These are phyloP conservation scores for Fusarium scirpi DNA, from an alignment of 2,329 filamentous ascomycete genomes.

Conservation along the genomic window DNA sequence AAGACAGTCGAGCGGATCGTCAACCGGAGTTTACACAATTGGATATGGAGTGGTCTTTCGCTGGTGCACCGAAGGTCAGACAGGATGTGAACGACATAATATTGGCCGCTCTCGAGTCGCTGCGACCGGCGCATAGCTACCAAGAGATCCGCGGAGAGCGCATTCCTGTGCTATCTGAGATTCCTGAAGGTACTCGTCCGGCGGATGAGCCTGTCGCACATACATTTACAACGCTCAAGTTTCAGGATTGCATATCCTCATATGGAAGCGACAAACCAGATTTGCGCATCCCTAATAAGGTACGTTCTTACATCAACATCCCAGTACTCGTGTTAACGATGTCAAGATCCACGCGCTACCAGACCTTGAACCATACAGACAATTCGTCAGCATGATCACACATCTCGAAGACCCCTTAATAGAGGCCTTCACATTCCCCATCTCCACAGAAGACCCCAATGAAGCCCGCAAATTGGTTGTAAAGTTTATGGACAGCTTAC, in stretches of 20 bases:
- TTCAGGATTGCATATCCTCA: constrained; percentile 71
- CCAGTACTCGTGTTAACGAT: rapidly evolving
- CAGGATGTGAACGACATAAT: constrained; percentile 54
- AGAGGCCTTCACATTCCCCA: constrained; percentile 77
- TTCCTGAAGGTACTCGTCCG: constrained; percentile 29
- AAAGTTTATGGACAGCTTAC: constrained; percentile 76
- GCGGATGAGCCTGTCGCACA: constrained; percentile 46
- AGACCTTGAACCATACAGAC: constrained; percentile 64
- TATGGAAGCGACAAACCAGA: constrained; percentile 97
- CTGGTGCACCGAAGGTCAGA: constrained; percentile 60
- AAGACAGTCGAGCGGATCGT: constrained; percentile 90
- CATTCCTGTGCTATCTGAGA: constrained; percentile 50
- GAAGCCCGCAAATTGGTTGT: constrained; percentile 72
- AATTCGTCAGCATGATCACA: constrained; percentile 81
- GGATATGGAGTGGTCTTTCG: constrained; percentile 94
- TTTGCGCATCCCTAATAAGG: constrained; percentile 76
- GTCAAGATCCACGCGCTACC: constrained; percentile 73
- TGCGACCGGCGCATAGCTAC: constrained; percentile 66
- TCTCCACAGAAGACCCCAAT: constrained; percentile 63
- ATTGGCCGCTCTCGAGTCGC: constrained; percentile 44
- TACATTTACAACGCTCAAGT: constrained; percentile 52
- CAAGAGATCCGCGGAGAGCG: constrained; percentile 63
- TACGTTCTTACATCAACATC: constrained; percentile 51
- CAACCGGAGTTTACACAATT: constrained; percentile 97
- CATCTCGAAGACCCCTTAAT: constrained; percentile 75